These are phyloP conservation scores for Heliosperma pusillum DNA, from an alignment of 148 eudicot species.

Conservation along the genomic window DNA sequence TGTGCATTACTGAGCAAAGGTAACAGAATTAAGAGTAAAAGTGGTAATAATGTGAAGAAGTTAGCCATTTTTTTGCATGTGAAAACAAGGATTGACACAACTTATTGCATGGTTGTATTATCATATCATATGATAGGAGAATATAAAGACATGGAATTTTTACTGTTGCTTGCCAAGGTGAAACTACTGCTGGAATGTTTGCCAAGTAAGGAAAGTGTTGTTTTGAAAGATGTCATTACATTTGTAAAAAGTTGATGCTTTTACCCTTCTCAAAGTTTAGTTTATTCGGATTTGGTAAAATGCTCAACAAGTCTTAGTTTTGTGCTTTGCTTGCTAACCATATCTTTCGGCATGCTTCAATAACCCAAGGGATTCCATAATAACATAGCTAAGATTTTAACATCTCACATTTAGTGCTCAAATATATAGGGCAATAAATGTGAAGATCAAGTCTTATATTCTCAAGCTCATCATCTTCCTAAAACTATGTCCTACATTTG, in stretches of 20 bases:
- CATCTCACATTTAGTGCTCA: neutral
- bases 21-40: conserved; percentile 1
- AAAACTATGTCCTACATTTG: too few species aligned
- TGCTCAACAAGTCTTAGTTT: conserved; percentile 9
- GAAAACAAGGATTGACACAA: neutral
- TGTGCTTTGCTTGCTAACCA: conserved; percentile 30
- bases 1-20: conserved; percentile 17
- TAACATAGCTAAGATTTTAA: neutral
- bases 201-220: conserved; percentile 36
- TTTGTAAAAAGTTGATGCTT: conserved; percentile 37
- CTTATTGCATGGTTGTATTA: neutral
- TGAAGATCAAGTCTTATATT: too few species aligned
- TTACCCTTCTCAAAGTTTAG: conserved; percentile 35
- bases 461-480: too few species aligned
- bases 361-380: conserved; percentile 1
- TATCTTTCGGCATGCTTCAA: neutral
- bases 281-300: conserved; percentile 33
- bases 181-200: conserved; percentile 34
- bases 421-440: neutral
- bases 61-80: conserved; percentile 14
- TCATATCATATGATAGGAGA: neutral
- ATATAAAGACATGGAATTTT: neutral
- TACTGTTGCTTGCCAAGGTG: conserved; percentile 11
- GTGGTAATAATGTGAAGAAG: conserved; percentile 14
- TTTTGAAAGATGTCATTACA: neutral